Evolutionary conservation across 1,284 basidiomycete species (phyloP), one percentile per base, ranked within the genome.

Genomic region (Austroboletus novae-zelandiae): DNA sequence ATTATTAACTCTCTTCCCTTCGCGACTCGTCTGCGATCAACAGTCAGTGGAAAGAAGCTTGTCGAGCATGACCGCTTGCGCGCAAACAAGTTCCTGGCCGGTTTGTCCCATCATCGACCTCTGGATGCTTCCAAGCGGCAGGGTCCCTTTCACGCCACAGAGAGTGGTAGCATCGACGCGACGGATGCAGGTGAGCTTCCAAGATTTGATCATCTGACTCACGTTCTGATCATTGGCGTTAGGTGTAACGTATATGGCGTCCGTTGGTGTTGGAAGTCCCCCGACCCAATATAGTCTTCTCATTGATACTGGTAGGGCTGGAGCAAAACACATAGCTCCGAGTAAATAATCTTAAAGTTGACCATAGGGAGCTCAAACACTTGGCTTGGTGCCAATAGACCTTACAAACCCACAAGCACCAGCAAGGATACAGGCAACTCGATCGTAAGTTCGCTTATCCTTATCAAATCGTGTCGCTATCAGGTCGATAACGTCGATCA

Each of bases 21-120:
- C 65, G 60, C 70, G 34, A 71, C 75, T 42, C 71, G 70, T 55
- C 53, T 81, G 41, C 57, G 57, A 30, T 51, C 53, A 35, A 23
- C 50, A 57, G 54, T 68, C 43, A 70, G 73, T 43, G 76, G 71
- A 18, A 74, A 67, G 58, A 72, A 80, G 25, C 69, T 84, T 57
- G 62, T 81, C 45, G 70, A 74, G 27, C 76, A 74, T 57, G 82
- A 84, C 64, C 69, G 69, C 40, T 71, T 73, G 36, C 77, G 82
- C 27, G 79, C 80, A 18, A 66, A 74, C 66, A 83, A 79, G 68
- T 58, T 83, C 57, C 59, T 79, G 29, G 66, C 71, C 30, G 78
- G 77, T 23, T 47, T 76, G 42, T 74, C 76, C 45, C 75, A 79
- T 0, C 78, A 82, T 55, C 79, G 81, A 9, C 81, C 81, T 6